A percentile compares a stretch with the other conserved stretches of the same genome.
These are phyloP conservation scores for Mortierella sp. DNA, from an alignment of 371 early-diverging fungal species.

Conservation along the genomic window DNA sequence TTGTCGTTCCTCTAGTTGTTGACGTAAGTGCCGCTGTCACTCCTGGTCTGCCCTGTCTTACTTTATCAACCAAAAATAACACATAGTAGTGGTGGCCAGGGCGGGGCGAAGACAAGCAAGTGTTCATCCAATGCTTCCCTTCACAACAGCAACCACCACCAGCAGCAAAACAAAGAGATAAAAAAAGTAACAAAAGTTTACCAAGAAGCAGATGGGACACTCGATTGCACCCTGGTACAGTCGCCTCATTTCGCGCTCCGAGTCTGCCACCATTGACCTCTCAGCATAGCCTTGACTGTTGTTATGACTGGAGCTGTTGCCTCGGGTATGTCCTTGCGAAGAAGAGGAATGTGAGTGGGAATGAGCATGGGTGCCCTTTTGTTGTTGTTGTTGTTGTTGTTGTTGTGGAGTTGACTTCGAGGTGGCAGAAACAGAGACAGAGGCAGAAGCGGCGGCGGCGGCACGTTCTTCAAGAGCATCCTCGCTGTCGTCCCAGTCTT, in stretches of 20 bases:
- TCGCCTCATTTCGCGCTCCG: constrained; percentile 53
- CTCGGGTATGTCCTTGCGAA: constrained; percentile 6
- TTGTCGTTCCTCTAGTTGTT: not conserved
- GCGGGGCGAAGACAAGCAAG: not conserved
- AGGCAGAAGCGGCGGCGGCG: constrained; percentile 12
- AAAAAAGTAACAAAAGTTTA: constrained; percentile 49
- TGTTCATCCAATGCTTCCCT: not conserved
- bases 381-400: constrained; percentile 21
- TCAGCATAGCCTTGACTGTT: constrained; percentile 13
- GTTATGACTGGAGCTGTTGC: constrained; percentile 23
- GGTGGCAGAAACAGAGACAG: constrained; percentile 4
- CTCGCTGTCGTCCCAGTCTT: constrained; percentile 69
- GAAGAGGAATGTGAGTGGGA: constrained; percentile 28
- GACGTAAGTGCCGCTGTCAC: not conserved
- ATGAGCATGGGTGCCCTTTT: constrained; percentile 15
- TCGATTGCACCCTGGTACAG: constrained; percentile 82
- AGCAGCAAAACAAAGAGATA: not conserved
- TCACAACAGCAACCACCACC: not conserved
- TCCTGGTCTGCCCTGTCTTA: not conserved
- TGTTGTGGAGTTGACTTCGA: constrained; percentile 9
- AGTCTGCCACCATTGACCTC: constrained; percentile 25
- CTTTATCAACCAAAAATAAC: not conserved
- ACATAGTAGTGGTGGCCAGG: not conserved
- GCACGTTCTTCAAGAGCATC: constrained; percentile 50
- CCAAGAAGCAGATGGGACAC: constrained; percentile 95